Percentiles rank a stretch among this genome's conserved stretches.
Evolutionary conservation across 306 rosid genomes (phyloP).

Genomic region (Casuarina glauca): DNA sequence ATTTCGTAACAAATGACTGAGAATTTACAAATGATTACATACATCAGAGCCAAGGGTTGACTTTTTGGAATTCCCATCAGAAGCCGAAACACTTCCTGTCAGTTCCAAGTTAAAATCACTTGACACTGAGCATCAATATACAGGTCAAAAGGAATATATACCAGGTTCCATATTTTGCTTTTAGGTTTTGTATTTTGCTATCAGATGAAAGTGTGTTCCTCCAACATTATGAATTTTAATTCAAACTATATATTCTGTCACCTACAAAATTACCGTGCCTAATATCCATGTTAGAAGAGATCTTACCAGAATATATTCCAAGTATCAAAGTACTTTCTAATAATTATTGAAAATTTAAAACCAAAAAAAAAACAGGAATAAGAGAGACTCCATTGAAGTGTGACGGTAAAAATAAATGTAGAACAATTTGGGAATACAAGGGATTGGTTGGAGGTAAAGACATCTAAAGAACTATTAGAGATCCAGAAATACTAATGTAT

Average conservation of each 20-base stretch:
- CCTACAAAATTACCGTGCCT: no score
- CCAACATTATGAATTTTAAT: conserved; percentile 7
- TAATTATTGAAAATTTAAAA: neutral
- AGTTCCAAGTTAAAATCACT: conserved; percentile 25
- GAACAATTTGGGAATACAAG: neutral
- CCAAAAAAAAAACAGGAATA: neutral
- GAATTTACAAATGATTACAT: conserved; percentile 14
- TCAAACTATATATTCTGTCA: neutral
- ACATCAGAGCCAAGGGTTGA: conserved; percentile 51
- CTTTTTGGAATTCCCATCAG: conserved; percentile 52
- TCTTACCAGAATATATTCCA: neutral
- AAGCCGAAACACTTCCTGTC: conserved; percentile 42
- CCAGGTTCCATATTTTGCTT: neutral
- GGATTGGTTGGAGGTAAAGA: neutral
- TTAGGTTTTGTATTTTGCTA: neutral
- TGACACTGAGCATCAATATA: conserved; percentile 18
- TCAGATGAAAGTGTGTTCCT: neutral
- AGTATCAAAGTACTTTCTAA: neutral
- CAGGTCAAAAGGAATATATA: conserved; percentile 10
- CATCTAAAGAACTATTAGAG: neutral
- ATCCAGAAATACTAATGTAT: conserved; percentile 14
- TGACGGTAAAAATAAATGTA: neutral
- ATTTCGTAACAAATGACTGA: conserved; percentile 14
- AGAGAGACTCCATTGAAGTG: neutral
- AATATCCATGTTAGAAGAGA: neutral